These are phyloP conservation scores for Achaetomium macrosporum DNA, from an alignment of 2,329 filamentous ascomycete genomes.

Conservation along the genomic window DNA sequence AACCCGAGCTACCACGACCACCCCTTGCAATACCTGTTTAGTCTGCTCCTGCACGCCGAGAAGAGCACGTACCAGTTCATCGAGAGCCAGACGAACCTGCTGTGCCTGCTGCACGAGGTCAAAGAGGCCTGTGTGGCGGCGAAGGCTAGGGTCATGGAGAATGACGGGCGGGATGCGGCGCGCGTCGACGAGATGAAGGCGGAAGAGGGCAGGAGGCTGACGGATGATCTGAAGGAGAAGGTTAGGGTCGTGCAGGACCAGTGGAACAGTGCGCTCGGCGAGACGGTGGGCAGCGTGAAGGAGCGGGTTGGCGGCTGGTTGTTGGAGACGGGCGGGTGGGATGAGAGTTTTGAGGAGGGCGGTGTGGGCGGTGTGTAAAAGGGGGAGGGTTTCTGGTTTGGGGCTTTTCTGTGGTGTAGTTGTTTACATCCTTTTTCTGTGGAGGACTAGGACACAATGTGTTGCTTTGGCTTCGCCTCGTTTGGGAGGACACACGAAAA, in stretches of 20 bases:
- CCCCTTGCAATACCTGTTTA: slow-evolving; percentile 87
- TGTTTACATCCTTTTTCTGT: background rate
- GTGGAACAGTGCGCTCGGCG: slow-evolving; percentile 83
- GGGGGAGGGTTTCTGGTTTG: background rate
- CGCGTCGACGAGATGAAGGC: slow-evolving; percentile 51
- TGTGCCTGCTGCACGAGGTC: slow-evolving; percentile 87
- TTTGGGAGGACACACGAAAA: background rate
- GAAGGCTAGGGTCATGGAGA: slow-evolving; percentile 57
- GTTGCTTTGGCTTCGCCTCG: background rate
- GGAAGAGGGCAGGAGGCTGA: slow-evolving; percentile 66
- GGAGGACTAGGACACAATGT: background rate
- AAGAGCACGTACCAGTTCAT: slow-evolving; percentile 97
- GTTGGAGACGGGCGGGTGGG: slow-evolving; percentile 77
- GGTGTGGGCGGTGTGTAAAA: slow-evolving; percentile 43
- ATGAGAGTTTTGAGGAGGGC: slow-evolving; percentile 63
- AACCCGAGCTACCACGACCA: slow-evolving; percentile 75
- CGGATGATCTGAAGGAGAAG: slow-evolving; percentile 86
- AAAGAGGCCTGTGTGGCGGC: slow-evolving; percentile 71
- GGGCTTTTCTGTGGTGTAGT: background rate
- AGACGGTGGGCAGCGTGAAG: slow-evolving; percentile 66
- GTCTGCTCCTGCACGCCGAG: slow-evolving; percentile 76
- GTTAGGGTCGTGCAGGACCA: slow-evolving; percentile 85
- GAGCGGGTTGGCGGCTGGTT: slow-evolving; percentile 68
- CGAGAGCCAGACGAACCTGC: slow-evolving; percentile 83
- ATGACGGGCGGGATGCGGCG: slow-evolving; percentile 47